Base-by-base conservation (phyloP, 1,139 yeast genomes). In the Pichia sp. region DNA sequence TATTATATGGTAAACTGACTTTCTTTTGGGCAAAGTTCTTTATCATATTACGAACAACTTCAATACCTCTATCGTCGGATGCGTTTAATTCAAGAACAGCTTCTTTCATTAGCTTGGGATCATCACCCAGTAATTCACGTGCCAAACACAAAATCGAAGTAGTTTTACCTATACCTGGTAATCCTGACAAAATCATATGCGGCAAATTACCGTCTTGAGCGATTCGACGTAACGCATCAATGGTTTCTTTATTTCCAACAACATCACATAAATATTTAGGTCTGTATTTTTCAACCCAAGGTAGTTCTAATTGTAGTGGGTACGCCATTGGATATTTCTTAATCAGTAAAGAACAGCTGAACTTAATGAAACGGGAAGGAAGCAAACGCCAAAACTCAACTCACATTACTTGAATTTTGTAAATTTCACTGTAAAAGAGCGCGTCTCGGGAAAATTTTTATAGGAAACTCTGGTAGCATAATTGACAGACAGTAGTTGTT, bases 121-220 rank as follows among this genome's bases (percentile, higher is more conserved):
- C 67, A 16, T 78, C 77, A 0, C 96, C 96, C 33, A 92, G 70
- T 42, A 92, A 65, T 59, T 86, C 95, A 43, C 79, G 73, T 0
- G 98, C 97, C 37, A 92, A 73, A 67, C 97, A 90, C 52, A 86
- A 88, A 9, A 92, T 78, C 1, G 96, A 84, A 0, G 98, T 92
- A 6, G 98, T 92, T 62, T 92, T 92, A 40, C 98, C 98, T 49
- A 92, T 90, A 55, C 98, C 98, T 10, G 98, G 98, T 46, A 88
- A 69, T 4, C 98, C 97, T 11, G 94, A 82, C 39, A 92, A 85
- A 56, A 92, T 88, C 77, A 92, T 72, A 65, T 92, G 97, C 3
- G 98, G 98, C 86, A 92, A 84, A 64, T 92, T 92, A 33, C 98
- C 98, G 60, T 90, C 96, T 44, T 75, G 67, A 5, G 95, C 96